Evolutionary conservation across 164 flowering plant species (phyloP).

Genomic region (Tetrastigma voinierianum): DNA sequence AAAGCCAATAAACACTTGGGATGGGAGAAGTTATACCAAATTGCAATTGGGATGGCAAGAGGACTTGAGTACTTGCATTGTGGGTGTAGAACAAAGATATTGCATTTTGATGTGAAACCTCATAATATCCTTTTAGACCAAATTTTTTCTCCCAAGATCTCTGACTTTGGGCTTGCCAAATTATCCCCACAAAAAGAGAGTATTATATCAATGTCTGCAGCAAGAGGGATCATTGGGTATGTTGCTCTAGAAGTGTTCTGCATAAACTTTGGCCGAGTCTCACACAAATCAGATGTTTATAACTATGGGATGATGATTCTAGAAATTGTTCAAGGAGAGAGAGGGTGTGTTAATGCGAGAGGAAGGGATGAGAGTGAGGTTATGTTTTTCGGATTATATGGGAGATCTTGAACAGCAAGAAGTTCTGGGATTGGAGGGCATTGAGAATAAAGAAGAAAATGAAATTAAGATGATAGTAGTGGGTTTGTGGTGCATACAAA

Average conservation of each 20-base stretch:
- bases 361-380: not conserved
- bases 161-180: constrained; percentile 5
- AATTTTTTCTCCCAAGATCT: not conserved
- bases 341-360: not conserved
- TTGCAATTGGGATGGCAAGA: not conserved
- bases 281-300: constrained; percentile 1
- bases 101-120: constrained; percentile 5
- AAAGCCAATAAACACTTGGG: not conserved
- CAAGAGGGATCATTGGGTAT: too few species aligned
- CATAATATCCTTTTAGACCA: too few species aligned
- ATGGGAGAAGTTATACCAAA: not conserved
- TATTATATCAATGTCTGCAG: too few species aligned
- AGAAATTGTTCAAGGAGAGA: constrained; percentile 11
- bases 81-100: constrained; percentile 1
- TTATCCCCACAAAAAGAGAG: not conserved
- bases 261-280: too few species aligned
- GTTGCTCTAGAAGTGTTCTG: too few species aligned
- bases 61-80: constrained; percentile 2
- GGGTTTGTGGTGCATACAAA: constrained; percentile 5
- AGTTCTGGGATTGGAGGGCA: too few species aligned
- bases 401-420: not conserved
- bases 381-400: constrained; percentile 4
- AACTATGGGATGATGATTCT: constrained; percentile 12
- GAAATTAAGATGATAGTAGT: not conserved
- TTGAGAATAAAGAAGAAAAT: not conserved